Evolutionary conservation across 2,329 filamentous ascomycete genomes (phyloP).

Genomic region (Fusarium coicis): DNA sequence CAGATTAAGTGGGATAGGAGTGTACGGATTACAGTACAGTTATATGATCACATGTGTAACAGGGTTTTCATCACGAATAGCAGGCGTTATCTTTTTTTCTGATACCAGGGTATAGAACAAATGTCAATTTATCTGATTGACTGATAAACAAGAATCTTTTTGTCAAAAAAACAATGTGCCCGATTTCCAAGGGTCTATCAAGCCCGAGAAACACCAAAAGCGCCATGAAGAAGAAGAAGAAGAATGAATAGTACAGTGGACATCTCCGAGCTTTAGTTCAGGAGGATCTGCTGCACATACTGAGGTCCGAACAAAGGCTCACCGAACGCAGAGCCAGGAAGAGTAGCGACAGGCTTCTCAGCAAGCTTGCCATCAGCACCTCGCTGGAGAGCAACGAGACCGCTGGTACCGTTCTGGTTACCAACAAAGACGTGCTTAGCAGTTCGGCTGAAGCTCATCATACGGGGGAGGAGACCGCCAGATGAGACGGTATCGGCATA

Average conservation of each 20-base stretch:
- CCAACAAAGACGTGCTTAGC: conserved; percentile 56
- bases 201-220: conserved; percentile 30
- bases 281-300: conserved; percentile 49
- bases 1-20: conserved; percentile 26
- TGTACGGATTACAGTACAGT: conserved; percentile 6
- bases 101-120: conserved; percentile 26
- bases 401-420: conserved; percentile 57
- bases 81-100: conserved; percentile 13
- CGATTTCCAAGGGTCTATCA: conserved; percentile 9
- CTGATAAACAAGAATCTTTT: conserved; percentile 9
- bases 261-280: not conserved
- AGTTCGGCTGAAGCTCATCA: conserved; percentile 56
- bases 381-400: conserved; percentile 54
- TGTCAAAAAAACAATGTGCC: not conserved
- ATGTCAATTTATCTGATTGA: conserved; percentile 13
- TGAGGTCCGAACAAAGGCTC: conserved; percentile 45
- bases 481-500: conserved; percentile 50
- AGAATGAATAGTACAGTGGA: not conserved
- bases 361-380: conserved; percentile 45
- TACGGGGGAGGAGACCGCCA: conserved; percentile 55
- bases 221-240: conserved; percentile 22
- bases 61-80: conserved; percentile 10
- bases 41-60: not conserved
- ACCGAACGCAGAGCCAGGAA: conserved; percentile 45
- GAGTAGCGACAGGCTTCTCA: conserved; percentile 42